phyloP scores from a whole-genome alignment of 192 early-diverging fungal species.

The Radiomyces spectabilis region DNA sequence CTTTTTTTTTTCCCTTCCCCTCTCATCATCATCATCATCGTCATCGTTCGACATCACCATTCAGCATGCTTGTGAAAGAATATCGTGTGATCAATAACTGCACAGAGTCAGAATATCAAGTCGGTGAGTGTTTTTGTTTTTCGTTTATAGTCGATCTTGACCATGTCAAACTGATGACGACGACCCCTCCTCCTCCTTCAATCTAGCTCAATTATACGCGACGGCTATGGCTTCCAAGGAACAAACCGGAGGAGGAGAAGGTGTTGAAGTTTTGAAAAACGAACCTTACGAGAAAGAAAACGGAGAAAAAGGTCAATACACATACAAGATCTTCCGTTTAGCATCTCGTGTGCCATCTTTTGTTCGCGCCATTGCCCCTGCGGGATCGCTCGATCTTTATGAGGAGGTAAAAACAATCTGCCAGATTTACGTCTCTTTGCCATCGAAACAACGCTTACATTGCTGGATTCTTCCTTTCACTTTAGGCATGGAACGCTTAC shows the following conservation, averaged over 20 bases:
- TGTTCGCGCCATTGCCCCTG: conserved; percentile 56
- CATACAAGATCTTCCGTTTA: conserved; percentile 67
- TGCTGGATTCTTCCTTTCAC: neutral
- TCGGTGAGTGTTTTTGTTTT: too few relatives aligned
- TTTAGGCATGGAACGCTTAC: conserved; percentile 73
- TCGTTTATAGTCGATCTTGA: too few relatives aligned
- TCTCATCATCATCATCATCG: neutral
- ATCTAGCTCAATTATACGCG: conserved; percentile 64
- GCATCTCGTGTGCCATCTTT: conserved; percentile 42
- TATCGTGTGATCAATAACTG: conserved; percentile 74
- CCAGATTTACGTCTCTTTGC: neutral
- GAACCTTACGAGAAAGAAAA: conserved; percentile 69
- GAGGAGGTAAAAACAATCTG: conserved; percentile 39
- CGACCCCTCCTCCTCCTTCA: neutral
- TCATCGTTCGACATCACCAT: neutral
- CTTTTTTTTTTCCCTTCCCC: neutral
- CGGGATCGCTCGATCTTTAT: conserved; percentile 58
- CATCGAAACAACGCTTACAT: too few relatives aligned
- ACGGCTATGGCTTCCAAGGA: conserved; percentile 70
- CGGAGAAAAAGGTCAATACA: conserved; percentile 70
- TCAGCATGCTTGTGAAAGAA: conserved; percentile 64
- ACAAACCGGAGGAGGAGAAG: conserved; percentile 74
- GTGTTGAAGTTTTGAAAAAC: conserved; percentile 70
- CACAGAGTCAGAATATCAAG: conserved; percentile 64
- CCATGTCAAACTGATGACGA: too few relatives aligned